Evolutionary conservation across 306 rosid genomes (phyloP).

Genomic region (Trifolium dubium): DNA sequence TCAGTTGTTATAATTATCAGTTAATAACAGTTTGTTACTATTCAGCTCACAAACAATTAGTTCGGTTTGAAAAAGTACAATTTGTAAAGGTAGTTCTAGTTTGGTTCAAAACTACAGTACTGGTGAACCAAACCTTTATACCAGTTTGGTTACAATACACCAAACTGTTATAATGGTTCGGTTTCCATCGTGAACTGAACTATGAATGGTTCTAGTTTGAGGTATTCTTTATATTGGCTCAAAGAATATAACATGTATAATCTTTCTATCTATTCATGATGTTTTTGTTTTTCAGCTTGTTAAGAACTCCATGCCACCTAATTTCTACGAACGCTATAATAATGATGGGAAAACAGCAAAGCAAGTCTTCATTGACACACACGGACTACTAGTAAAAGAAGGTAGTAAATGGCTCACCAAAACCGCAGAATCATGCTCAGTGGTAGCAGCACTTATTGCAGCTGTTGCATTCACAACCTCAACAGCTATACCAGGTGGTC

Average conservation of each 20-base stretch:
- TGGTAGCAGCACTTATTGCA: constrained; percentile 72
- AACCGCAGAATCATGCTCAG: constrained; percentile 62
- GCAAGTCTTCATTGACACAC: constrained; percentile 47
- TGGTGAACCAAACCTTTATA: too few relatives aligned
- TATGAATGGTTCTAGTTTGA: too few relatives aligned
- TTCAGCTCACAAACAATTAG: too few relatives aligned
- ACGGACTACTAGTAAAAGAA: constrained; percentile 43
- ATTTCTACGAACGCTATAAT: constrained; percentile 49
- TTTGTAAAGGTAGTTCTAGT: too few relatives aligned
- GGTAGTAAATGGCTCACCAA: constrained; percentile 60
- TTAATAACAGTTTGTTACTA: too few relatives aligned
- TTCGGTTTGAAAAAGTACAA: too few relatives aligned
- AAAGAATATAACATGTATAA: neutral
- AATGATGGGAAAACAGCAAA: constrained; percentile 50
- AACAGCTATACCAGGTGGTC: constrained; percentile 63
- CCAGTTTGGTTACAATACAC: too few relatives aligned
- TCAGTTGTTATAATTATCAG: too few relatives aligned
- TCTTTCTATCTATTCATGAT: neutral
- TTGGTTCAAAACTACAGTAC: too few relatives aligned
- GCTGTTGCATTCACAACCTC: constrained; percentile 68
- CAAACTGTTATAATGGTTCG: too few relatives aligned
- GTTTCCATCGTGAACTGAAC: too few relatives aligned
- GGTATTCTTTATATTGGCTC: too few relatives aligned
- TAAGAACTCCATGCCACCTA: constrained; percentile 56
- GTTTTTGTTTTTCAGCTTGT: constrained; percentile 47